Evolutionary conservation across 768 basidiomycete species (phyloP), one percentile per base, ranked within the genome.

Genomic region (Cystobasidium onofrii): DNA sequence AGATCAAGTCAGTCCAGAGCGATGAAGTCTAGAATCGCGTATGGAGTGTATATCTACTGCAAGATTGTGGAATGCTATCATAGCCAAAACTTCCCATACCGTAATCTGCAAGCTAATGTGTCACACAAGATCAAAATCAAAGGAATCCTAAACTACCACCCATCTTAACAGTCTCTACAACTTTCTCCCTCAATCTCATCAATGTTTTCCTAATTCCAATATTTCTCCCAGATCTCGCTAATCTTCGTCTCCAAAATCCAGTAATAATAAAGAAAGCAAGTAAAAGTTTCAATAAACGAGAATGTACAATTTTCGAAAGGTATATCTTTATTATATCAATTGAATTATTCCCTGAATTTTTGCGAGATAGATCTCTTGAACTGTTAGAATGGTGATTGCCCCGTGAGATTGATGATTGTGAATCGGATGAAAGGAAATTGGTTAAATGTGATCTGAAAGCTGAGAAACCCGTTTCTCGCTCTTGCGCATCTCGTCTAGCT

Each of bases 111-210:
- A n/a, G n/a, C n/a, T n/a, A n/a, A n/a, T n/a, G n/a, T n/a, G n/a
- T n/a, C n/a, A n/a, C n/a, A n/a, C n/a, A n/a, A n/a, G n/a, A n/a
- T n/a, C n/a, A n/a, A n/a, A 18, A 4, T 61, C 29, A 71, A 7
- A 71, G 29, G 39, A 55, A 71, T 9, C 69, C 69, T 13, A 71
- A 29, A 36, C 55, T 71, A 9, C 69, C 69, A 23, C 69, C 69
- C 69, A 71, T 71, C 55, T 71, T 71, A 17, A 71, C 54, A 55
- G 69, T 71, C 69, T 71, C 52, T 20, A 71, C 9, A 7, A 71
- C 55, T 29, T 71, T 71, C 10, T 71, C 69, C 39, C 31, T 61
- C 25, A 60, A 23, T n/a, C 29, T 55, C 31, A 25, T 36, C 52
- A 12, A 55, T 1, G 1, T 33, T 34, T 23, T 43, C 6, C 69